These are phyloP conservation scores for Chytriomyces confervae DNA, from an alignment of 192 early-diverging fungal species.

Conservation along the genomic window DNA sequence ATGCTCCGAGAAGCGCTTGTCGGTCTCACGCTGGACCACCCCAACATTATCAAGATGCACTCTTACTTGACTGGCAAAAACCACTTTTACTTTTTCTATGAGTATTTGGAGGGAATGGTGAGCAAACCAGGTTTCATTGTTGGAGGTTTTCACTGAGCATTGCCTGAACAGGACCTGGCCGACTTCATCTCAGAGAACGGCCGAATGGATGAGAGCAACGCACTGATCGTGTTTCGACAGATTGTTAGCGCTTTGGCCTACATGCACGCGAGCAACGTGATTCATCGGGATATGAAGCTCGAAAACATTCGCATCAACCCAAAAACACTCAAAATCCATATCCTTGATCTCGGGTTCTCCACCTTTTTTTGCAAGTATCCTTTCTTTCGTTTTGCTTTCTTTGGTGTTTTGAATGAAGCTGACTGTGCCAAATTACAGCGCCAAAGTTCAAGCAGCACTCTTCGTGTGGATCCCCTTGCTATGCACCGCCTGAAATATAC, in stretches of 20 bases:
- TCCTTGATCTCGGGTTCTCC: slow-evolving; percentile 52
- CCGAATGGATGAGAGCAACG: slow-evolving; percentile 27
- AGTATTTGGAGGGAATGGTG: slow-evolving; percentile 43
- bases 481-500: slow-evolving; percentile 51
- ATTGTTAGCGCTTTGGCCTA: slow-evolving; percentile 47
- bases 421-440: neutral
- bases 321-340: slow-evolving; percentile 15
- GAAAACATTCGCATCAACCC: slow-evolving; percentile 48
- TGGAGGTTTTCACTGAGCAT: neutral
- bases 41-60: slow-evolving; percentile 44
- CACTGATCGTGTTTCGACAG: slow-evolving; percentile 37
- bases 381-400: neutral
- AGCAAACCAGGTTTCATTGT: neutral
- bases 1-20: slow-evolving; percentile 49
- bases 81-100: slow-evolving; percentile 56
- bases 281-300: slow-evolving; percentile 53
- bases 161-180: slow-evolving; percentile 40
- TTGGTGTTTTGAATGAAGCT: neutral
- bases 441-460: slow-evolving; percentile 40
- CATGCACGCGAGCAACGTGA: slow-evolving; percentile 42
- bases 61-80: slow-evolving; percentile 43
- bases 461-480: slow-evolving; percentile 49
- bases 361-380: slow-evolving; percentile 33
- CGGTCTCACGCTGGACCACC: slow-evolving; percentile 44
- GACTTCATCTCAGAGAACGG: slow-evolving; percentile 44